phyloP scores from a whole-genome alignment of 495 filamentous ascomycete genomes.

The Hypomontagnella submonticulosa region DNA sequence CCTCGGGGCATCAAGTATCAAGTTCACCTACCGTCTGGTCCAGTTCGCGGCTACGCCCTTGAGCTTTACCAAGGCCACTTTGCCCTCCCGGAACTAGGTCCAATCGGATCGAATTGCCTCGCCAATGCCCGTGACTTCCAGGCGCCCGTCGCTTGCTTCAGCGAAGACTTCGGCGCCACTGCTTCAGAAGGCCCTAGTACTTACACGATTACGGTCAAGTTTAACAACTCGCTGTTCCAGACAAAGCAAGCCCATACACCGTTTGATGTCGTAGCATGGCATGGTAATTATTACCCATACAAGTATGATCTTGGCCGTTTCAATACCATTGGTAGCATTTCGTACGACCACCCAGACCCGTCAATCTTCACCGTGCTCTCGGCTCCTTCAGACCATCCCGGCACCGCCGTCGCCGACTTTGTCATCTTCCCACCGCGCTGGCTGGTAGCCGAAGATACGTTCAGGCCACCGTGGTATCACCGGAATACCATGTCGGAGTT shows the following conservation, averaged over 20 bases:
- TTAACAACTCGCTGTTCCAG: slow-evolving; percentile 80
- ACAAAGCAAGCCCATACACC: slow-evolving; percentile 78
- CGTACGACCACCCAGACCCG: slow-evolving; percentile 83
- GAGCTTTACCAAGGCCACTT: slow-evolving; percentile 91
- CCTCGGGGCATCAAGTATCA: slow-evolving; percentile 85
- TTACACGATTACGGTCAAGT: slow-evolving; percentile 78
- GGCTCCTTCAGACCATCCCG: slow-evolving; percentile 65
- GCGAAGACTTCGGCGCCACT: slow-evolving; percentile 62
- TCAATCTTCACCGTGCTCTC: slow-evolving; percentile 84
- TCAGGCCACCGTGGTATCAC: slow-evolving; percentile 85
- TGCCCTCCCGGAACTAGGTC: slow-evolving; percentile 85
- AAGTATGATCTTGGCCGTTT: slow-evolving; percentile 87
- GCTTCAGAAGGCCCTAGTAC: slow-evolving; percentile 52
- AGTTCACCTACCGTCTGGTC: slow-evolving; percentile 70
- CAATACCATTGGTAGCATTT: slow-evolving; percentile 79
- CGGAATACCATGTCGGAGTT: slow-evolving; percentile 87
- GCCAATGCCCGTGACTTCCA: slow-evolving; percentile 93
- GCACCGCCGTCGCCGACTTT: slow-evolving; percentile 83
- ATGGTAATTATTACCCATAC: slow-evolving; percentile 81
- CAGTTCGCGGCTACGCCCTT: slow-evolving; percentile 83
- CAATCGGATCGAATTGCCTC: slow-evolving; percentile 87
- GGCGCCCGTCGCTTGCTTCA: slow-evolving; percentile 79
- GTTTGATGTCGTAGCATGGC: slow-evolving; percentile 86
- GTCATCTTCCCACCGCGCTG: slow-evolving; percentile 87
- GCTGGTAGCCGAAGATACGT: slow-evolving; percentile 81